phyloP scores from a whole-genome alignment of 306 rosid genomes.

The Macrotyloma uniflorum region DNA sequence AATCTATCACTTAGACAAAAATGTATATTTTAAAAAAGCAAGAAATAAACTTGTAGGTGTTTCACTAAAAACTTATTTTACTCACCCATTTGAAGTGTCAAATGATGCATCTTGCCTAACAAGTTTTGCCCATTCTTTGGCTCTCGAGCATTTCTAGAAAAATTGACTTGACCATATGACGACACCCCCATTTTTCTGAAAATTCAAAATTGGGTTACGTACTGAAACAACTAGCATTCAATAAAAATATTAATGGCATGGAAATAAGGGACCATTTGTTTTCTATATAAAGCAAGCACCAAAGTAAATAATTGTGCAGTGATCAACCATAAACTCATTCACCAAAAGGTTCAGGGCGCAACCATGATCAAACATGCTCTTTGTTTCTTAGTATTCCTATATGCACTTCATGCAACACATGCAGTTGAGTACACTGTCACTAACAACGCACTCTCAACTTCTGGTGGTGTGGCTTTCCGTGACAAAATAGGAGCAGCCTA shows the following conservation, averaged over 20 bases:
- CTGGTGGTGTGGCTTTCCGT: conserved; percentile 49
- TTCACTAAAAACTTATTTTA: too few relatives aligned
- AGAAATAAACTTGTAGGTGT: too few relatives aligned
- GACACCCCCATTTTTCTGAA: background rate
- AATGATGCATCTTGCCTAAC: background rate
- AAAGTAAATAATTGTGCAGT: background rate
- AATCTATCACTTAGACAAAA: too few relatives aligned
- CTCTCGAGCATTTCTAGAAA: background rate
- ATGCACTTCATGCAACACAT: conserved; percentile 16
- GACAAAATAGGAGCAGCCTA: conserved; percentile 38
- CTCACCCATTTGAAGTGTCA: too few relatives aligned
- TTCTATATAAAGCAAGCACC: conserved; percentile 9
- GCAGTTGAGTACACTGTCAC: conserved; percentile 47
- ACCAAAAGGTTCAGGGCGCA: background rate
- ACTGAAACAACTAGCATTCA: background rate
- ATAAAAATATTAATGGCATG: background rate
- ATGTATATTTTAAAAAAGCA: too few relatives aligned
- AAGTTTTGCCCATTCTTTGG: background rate
- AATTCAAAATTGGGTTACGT: conserved; percentile 13
- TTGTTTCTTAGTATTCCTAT: conserved; percentile 32
- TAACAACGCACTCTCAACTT: conserved; percentile 46
- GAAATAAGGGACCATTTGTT: background rate
- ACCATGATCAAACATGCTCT: conserved; percentile 31
- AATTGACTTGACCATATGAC: background rate
- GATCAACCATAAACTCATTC: background rate